Evolutionary conservation across 805 yeast genomes (phyloP).

Genomic region (Blastobotrys robertii): DNA sequence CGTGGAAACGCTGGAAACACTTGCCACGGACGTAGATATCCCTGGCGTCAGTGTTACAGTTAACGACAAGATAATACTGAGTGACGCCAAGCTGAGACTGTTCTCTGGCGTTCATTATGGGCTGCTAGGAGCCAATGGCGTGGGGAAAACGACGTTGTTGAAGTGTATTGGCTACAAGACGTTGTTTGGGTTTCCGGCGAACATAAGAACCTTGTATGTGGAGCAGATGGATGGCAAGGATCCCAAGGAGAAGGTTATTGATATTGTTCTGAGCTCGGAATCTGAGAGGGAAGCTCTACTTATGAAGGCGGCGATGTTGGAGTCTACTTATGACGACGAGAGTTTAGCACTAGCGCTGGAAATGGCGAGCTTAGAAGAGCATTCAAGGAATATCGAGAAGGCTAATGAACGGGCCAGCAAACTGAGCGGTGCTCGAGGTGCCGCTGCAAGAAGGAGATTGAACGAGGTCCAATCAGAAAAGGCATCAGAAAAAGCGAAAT

Average conservation of each 20-base stretch:
- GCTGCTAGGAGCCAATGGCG: constrained; percentile 96
- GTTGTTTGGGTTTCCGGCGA: constrained; percentile 92
- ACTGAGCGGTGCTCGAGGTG: constrained; percentile 2
- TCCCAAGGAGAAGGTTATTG: neutral
- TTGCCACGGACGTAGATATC: constrained; percentile 2
- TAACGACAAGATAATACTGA: constrained; percentile 91
- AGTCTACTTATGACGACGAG: neutral
- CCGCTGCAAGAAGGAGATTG: constrained; percentile 1
- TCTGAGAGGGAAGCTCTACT: neutral
- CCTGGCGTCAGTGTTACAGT: constrained; percentile 1
- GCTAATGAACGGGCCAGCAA: neutral
- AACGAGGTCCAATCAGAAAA: neutral
- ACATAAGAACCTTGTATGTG: constrained; percentile 85
- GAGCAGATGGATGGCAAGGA: constrained; percentile 44
- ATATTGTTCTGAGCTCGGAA: neutral
- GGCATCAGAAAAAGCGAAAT: neutral
- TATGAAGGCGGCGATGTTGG: neutral
- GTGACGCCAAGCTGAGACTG: constrained; percentile 80
- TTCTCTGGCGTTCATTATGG: constrained; percentile 95
- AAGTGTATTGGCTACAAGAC: constrained; percentile 94
- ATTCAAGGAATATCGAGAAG: too few species aligned
- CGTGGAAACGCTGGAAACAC: constrained; percentile 1
- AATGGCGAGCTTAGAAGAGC: too few species aligned
- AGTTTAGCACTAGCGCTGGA: too few species aligned
- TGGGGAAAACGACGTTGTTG: constrained; percentile 96